Evolutionary conservation across 2,329 filamentous ascomycete species (phyloP), one percentile per base, ranked within the genome.

Genomic region (Chaetothyriales sp.): DNA sequence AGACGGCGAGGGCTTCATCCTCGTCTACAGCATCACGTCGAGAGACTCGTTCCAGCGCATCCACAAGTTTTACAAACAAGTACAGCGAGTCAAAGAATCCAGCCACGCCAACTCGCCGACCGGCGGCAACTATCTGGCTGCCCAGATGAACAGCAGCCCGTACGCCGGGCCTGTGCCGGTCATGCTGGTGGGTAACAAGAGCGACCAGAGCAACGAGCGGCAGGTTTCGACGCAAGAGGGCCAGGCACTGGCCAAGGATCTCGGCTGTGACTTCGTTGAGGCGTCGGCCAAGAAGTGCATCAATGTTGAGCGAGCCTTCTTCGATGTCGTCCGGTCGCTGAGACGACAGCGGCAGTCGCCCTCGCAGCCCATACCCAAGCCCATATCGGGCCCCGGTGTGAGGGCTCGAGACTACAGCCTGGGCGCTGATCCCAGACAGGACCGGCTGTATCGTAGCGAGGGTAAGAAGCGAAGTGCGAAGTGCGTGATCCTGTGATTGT

Each of bases 151-250:
- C 69, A 73, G 65, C 69, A 69, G 66, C 6, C 71, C 78, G 28
- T 56, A 68, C 43, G 56, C 57, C 46, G 62, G 61, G 65, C 22
- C 80, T 79, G 88, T 92, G 15, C 92, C 92, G 46, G 87, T 98
- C 63, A 97, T 98, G 92, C 78, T 98, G 28, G 92, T 98, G 37
- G 92, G 92, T 60, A 97, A 98, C 76, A 98, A 98, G 74, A 94
- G 88, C 71, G 92, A 98, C 70, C 80, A 92, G 63, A 88, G 94
- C 46, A 94, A 90, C 25, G 92, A 97, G 71, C 82, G 92, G 59
- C 90, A 95, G 65, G 92, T 97, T 2, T 95, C 89, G 2, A 94
- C 89, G 48, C 92, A 97, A 69, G 92, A 98, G 71, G 92, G 92
- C 15, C 86, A 88, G 60, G 89, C 89, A 49, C 73, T 97, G 43